Evolutionary conservation across 2,329 filamentous ascomycete genomes (phyloP), one percentile per base, ranked within the genome.

Genomic region (Leptographium galeiforme): DNA sequence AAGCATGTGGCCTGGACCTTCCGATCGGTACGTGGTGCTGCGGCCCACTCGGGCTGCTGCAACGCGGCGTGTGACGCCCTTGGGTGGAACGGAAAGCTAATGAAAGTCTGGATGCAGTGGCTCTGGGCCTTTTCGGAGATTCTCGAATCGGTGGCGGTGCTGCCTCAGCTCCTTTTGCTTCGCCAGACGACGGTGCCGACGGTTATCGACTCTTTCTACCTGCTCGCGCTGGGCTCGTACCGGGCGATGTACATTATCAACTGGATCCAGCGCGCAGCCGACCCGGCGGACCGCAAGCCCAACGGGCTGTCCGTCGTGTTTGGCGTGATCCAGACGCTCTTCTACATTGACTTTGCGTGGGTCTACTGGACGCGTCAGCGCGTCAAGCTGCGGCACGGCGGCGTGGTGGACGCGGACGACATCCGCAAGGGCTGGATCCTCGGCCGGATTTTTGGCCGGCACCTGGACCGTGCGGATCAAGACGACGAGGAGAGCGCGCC

Each of bases 181-280:
- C 87, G 91, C 56, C 89, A 96, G 68, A 96, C 91, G n/a, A 89
- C 84, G 32, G 89, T 96, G 0, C 91, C 91, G 0, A 97, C 91
- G 49, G 91, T 96, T 48, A 90, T 97, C 69, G 88, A 95, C 67
- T 95, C 88, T n/a, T 95, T 87, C 71, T 97, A 97, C 68, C 85
- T 97, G 53, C 74, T 93, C 50, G 82, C 89, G 0, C 79, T 96
- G 1, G 91, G 90, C 39, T 84, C 84, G 13, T 97, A 96, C 70
- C 87, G 91, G 54, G 87, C 76, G 49, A 79, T 96, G 57, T 96
- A 97, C 70, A 84, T 95, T 56, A 68, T 95, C 48, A 96, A 95
- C 67, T 97, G 91, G 91, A 84, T 96, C 60, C 71, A 79, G 57
- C 81, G 87, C 36, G 76, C 75, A 55, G 68, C 80, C 25, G 81